phyloP scores from a whole-genome alignment of 192 early-diverging fungal genomes.

The Tieghemiomyces parasiticus region DNA sequence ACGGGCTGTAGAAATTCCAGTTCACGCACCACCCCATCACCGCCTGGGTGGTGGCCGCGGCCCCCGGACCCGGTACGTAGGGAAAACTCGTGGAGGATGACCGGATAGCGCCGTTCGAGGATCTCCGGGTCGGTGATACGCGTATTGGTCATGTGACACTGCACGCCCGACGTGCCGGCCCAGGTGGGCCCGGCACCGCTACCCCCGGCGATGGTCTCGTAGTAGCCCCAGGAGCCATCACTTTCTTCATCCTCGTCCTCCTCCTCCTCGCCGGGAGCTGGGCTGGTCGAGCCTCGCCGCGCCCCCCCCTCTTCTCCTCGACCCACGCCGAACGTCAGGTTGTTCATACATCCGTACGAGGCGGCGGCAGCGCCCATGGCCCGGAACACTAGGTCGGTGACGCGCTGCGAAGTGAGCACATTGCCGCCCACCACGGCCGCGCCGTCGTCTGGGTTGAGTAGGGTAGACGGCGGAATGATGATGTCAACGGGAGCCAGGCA shows the following conservation, averaged over 20 bases:
- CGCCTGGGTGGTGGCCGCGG: conserved; percentile 54
- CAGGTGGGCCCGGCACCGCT: conserved; percentile 83
- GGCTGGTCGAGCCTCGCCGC: not conserved
- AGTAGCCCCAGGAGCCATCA: conserved; percentile 82
- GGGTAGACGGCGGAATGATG: conserved; percentile 58
- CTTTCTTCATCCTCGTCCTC: conserved; percentile 25
- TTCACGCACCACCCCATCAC: conserved; percentile 85
- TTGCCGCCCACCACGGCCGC: conserved; percentile 97
- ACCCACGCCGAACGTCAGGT: conserved; percentile 83
- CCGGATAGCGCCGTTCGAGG: conserved; percentile 80
- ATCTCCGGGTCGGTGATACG: conserved; percentile 96
- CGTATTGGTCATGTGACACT: conserved; percentile 93
- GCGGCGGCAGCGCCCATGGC: conserved; percentile 85
- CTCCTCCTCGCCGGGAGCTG: conserved; percentile 13
- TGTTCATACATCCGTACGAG: conserved; percentile 90
- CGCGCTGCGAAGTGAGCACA: conserved; percentile 82
- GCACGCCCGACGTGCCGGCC: conserved; percentile 68
- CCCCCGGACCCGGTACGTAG: conserved; percentile 66
- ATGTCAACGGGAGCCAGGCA: conserved; percentile 75
- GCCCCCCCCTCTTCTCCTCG: conserved; percentile 33
- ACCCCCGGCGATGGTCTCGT: conserved; percentile 85
- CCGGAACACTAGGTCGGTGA: conserved; percentile 83
- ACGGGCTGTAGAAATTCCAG: conserved; percentile 82
- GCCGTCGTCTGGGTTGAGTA: conserved; percentile 62
- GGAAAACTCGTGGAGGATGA: conserved; percentile 73